A percentile compares a stretch with the other conserved stretches of the same genome.
Conservation (phyloP, 179 eudicot species). For the Dionaea muscipula region DNA sequence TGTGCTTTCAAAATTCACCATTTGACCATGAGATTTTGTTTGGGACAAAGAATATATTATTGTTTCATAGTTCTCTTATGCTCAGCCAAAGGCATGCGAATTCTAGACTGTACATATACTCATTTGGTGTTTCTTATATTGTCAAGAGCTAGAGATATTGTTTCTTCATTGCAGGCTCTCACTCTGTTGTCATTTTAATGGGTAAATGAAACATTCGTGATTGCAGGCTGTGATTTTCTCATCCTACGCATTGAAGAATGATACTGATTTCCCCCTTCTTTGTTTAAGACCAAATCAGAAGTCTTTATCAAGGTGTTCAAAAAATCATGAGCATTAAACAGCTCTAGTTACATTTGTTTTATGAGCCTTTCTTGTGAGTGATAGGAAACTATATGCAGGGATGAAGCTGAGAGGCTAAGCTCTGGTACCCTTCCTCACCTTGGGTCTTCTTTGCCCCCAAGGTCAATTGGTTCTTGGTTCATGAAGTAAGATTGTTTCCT, state of each 20-base stretch:
- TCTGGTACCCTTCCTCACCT: constrained; percentile 36
- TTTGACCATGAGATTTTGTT: too few relatives aligned
- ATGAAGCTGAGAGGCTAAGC: constrained; percentile 35
- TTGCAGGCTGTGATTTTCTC: constrained; percentile 76
- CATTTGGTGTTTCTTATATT: not conserved
- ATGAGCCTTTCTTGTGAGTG: constrained; percentile 8
- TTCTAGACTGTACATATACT: not conserved
- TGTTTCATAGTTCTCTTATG: constrained; percentile 6
- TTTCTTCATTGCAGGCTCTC: not conserved
- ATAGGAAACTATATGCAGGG: constrained; percentile 38
- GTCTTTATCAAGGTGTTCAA: constrained; percentile 47
- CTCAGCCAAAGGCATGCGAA: not conserved
- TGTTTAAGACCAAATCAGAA: constrained; percentile 53
- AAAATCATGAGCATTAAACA: constrained; percentile 8
- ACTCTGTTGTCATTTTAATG: not conserved
- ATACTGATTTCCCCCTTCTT: constrained; percentile 41
- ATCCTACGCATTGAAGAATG: constrained; percentile 63
- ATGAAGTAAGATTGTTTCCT: constrained; percentile 56
- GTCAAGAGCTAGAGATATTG: not conserved
- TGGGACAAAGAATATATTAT: too few relatives aligned
- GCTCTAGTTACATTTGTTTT: not conserved
- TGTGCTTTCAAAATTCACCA: too few relatives aligned
- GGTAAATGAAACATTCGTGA: constrained; percentile 1
- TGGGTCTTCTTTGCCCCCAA: constrained; percentile 64
- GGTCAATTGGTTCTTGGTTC: constrained; percentile 72